Base-by-base conservation (phyloP, 345 rosid species). In the Aquilaria malaccensis region DNA sequence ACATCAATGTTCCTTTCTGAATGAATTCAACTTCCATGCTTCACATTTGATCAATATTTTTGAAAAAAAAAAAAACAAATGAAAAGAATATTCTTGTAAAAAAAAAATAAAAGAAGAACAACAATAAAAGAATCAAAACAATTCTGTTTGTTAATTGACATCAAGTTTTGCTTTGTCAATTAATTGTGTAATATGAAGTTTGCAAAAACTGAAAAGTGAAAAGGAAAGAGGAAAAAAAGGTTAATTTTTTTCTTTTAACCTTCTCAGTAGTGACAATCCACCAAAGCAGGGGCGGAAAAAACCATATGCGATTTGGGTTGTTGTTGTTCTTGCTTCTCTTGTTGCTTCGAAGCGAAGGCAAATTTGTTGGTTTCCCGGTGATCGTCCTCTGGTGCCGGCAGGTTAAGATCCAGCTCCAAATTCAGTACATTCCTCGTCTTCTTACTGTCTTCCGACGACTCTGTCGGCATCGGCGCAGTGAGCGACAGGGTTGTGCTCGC, bases 211-310 rank as follows among this genome's bases (percentile, higher is more conserved):
- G 31, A 13, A 50, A 45, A 10, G 31, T 58, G 46, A 55, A 54
- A 14, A 29, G 12, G 29, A 33, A 22, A 56, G 7, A 33, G 6
- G 13, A 22, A 49, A 30, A 52, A 1, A 4, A 12, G 52, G 46
- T 30, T 6, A 29, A 56, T 32, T 55, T 30, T 15, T 37, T 13
- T 13, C 37, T 63, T 29, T 13, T 15, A 58, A 48, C 62, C 58
- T 37, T 22, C 49, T 87, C 74, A 95, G 83, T 95, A 88, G 83
- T 88, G 96, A 72, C 97, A 95, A 81, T 85, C 99, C 77, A 95
- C 97, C 84, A 91, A 76, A 76, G 94, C 73, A 7, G 89, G 79
- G 73, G 87, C 78, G n/a, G 95, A 70, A 71, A 89, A 77, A 52
- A 83, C 87, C 71, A 95, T 73, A 46, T 83, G 64, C 52, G 82